These are phyloP conservation scores for Apiospora malaysiana DNA, from an alignment of 2,329 filamentous ascomycete genomes.

Conservation along the genomic window DNA sequence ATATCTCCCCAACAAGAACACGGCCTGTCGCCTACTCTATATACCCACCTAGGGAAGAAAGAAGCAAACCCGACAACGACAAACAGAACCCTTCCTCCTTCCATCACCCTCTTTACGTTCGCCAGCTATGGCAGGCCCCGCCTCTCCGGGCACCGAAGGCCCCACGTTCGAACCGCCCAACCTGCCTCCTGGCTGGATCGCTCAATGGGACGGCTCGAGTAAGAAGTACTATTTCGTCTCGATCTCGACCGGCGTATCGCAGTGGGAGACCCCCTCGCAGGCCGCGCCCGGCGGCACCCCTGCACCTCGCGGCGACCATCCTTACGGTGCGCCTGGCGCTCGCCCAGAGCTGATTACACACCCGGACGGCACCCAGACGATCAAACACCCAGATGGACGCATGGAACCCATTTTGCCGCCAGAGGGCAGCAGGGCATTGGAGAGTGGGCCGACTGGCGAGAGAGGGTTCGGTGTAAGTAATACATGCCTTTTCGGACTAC, in stretches of 20 bases:
- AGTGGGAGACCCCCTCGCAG: slow-evolving; percentile 75
- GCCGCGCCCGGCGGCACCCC: slow-evolving; percentile 68
- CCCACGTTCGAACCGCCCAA: slow-evolving; percentile 63
- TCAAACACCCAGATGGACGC: slow-evolving; percentile 64
- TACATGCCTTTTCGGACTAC: slow-evolving; percentile 21
- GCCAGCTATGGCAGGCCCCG: slow-evolving; percentile 47
- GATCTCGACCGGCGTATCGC: slow-evolving; percentile 72
- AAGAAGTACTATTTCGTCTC: slow-evolving; percentile 76
- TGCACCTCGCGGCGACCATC: slow-evolving; percentile 61
- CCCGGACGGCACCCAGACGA: slow-evolving; percentile 66
- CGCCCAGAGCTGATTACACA: slow-evolving; percentile 64
- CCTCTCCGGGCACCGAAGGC: slow-evolving; percentile 63
- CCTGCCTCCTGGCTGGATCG: slow-evolving; percentile 71
- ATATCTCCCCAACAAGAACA: not conserved
- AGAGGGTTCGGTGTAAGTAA: slow-evolving; percentile 69
- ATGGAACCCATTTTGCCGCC: slow-evolving; percentile 63
- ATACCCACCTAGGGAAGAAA: slow-evolving; percentile 4
- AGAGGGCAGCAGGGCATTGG: slow-evolving; percentile 55
- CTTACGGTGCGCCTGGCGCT: slow-evolving; percentile 59
- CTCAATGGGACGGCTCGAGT: slow-evolving; percentile 69
- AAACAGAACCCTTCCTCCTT: slow-evolving; percentile 19
- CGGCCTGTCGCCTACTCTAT: not conserved
- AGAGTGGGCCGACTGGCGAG: slow-evolving; percentile 59
- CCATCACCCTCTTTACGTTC: not conserved
- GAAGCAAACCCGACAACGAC: not conserved